These are phyloP conservation scores for Phaffomyces thermotolerans DNA, from an alignment of 805 yeast genomes.

Conservation along the genomic window DNA sequence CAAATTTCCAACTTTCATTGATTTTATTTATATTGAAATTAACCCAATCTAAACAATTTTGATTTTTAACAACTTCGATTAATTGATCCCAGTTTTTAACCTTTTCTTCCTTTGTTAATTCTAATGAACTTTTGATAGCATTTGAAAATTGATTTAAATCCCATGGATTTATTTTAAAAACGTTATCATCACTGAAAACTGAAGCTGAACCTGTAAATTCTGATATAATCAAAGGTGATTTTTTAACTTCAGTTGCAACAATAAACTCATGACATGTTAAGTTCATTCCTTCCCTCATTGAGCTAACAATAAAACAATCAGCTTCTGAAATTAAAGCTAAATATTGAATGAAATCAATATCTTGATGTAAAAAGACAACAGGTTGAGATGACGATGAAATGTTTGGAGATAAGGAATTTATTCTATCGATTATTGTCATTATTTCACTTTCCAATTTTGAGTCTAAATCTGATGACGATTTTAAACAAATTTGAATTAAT, in stretches of 20 bases:
- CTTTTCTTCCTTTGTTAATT: conserved; percentile 56
- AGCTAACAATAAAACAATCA: conserved; percentile 78
- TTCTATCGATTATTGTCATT: conserved; percentile 72
- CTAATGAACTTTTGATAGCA: conserved; percentile 57
- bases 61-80: conserved; percentile 48
- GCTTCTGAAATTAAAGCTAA: conserved; percentile 82
- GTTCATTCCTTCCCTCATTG: conserved; percentile 95
- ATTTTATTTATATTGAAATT: conserved; percentile 46
- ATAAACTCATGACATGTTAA: conserved; percentile 92
- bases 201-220: conserved; percentile 95
- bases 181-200: conserved; percentile 57
- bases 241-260: conserved; percentile 59
- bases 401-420: conserved; percentile 68
- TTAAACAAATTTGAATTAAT: conserved; percentile 74
- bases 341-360: conserved; percentile 83
- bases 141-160: conserved; percentile 59
- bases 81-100: conserved; percentile 53
- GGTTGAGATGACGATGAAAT: conserved; percentile 67
- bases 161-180: conserved; percentile 87
- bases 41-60: conserved; percentile 78
- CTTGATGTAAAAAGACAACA: conserved; percentile 82
- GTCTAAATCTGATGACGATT: conserved; percentile 36
- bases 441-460: conserved; percentile 66
- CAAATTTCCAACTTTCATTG: conserved; percentile 43
- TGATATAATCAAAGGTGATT: conserved; percentile 78